Evolutionary conservation across 306 rosid species (phyloP).

Genomic region (Prunus persica): Prunus_persica_NCBIv2 NC_034010.1:26858501-26859000

Average conservation of each 20-base stretch:
- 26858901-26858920: too few relatives aligned
- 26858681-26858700: slow-evolving; percentile 23
- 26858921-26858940: background rate
- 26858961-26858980: slow-evolving; percentile 52
- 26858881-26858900: too few relatives aligned
- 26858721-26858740: background rate
- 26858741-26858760: too few relatives aligned
- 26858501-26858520: slow-evolving; percentile 62
- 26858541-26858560: slow-evolving; percentile 67
- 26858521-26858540: slow-evolving; percentile 58
- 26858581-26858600: slow-evolving; percentile 71
- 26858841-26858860: background rate
- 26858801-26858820: background rate
- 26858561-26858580: slow-evolving; percentile 65
- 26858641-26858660: slow-evolving; percentile 26
- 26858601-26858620: slow-evolving; percentile 55
- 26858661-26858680: slow-evolving; percentile 50
- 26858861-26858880: too few relatives aligned
- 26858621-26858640: slow-evolving; percentile 8
- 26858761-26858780: background rate
- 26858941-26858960: slow-evolving; percentile 35
- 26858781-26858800: background rate
- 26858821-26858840: background rate
- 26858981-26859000: slow-evolving; percentile 73
- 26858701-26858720: background rate